phyloP scores from a whole-genome alignment of 1,284 basidiomycete genomes.

The Trichosporon sp. region DNA sequence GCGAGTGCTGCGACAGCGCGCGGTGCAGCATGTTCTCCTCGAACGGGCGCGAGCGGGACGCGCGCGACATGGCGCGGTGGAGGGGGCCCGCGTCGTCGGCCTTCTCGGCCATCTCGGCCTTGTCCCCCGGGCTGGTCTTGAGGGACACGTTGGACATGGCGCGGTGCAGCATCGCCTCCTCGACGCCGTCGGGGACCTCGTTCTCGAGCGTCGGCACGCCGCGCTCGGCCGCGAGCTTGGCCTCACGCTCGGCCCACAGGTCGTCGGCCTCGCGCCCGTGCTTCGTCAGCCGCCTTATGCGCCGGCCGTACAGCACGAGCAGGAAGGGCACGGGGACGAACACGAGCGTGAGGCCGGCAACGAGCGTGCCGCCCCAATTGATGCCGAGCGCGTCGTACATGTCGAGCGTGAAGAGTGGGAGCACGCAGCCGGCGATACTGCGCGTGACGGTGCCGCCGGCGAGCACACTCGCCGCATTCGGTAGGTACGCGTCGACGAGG shows the following conservation, averaged over 20 bases:
- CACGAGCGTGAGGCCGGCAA: slow-evolving; percentile 57
- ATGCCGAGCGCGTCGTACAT: slow-evolving; percentile 60
- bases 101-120: neutral
- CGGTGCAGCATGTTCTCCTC: slow-evolving; percentile 3
- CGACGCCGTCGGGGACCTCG: neutral
- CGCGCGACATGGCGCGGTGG: neutral
- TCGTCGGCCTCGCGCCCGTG: slow-evolving; percentile 25
- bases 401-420: slow-evolving; percentile 57
- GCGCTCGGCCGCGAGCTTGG: neutral
- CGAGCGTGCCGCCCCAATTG: slow-evolving; percentile 57
- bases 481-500: slow-evolving; percentile 60
- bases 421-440: slow-evolving; percentile 58
- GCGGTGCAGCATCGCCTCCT: neutral
- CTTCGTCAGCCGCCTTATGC: slow-evolving; percentile 24
- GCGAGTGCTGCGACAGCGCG: neutral
- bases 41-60: neutral
- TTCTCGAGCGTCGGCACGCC: neutral
- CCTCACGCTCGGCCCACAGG: slow-evolving; percentile 14
- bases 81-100: neutral
- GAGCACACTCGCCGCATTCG: slow-evolving; percentile 56
- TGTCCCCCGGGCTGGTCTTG: neutral
- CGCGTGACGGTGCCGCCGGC: slow-evolving; percentile 66
- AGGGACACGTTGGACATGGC: neutral
- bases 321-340: slow-evolving; percentile 57
- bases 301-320: slow-evolving; percentile 16